Evolutionary conservation across 306 rosid genomes (phyloP).

Genomic region (Sicyos baderoa): DNA sequence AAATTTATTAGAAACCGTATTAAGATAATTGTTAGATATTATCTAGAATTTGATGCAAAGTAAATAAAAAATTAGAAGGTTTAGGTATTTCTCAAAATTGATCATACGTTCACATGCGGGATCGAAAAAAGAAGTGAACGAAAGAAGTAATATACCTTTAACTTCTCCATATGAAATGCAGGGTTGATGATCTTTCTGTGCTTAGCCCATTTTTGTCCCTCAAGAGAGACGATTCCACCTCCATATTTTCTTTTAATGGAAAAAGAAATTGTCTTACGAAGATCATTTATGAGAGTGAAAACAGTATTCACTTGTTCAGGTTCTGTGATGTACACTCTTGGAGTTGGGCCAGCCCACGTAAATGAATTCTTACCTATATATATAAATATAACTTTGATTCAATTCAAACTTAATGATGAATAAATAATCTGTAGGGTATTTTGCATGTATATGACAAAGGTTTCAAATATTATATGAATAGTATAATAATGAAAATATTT

Average conservation of each 20-base stretch:
- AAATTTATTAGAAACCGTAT: too few relatives aligned
- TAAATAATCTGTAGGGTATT: too few relatives aligned
- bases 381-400: not conserved
- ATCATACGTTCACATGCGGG: too few relatives aligned
- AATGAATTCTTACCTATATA: not conserved
- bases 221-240: not conserved
- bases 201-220: not conserved
- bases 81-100: too few relatives aligned
- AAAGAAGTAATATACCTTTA: not conserved
- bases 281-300: not conserved
- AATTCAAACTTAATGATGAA: too few relatives aligned
- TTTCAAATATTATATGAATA: too few relatives aligned
- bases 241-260: not conserved
- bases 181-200: constrained; percentile 8
- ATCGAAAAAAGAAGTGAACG: too few relatives aligned
- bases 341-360: not conserved
- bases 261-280: not conserved
- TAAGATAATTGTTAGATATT: too few relatives aligned
- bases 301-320: not conserved
- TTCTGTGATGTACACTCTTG: not conserved
- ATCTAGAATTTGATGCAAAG: too few relatives aligned
- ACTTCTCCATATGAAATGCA: not conserved
- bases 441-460: too few relatives aligned
- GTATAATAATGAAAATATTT: too few relatives aligned
- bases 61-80: too few relatives aligned